A percentile compares a stretch with the other conserved stretches of the same genome.
phyloP scores from a whole-genome alignment of 495 filamentous ascomycete genomes.

The Cercophora sp. region DNA sequence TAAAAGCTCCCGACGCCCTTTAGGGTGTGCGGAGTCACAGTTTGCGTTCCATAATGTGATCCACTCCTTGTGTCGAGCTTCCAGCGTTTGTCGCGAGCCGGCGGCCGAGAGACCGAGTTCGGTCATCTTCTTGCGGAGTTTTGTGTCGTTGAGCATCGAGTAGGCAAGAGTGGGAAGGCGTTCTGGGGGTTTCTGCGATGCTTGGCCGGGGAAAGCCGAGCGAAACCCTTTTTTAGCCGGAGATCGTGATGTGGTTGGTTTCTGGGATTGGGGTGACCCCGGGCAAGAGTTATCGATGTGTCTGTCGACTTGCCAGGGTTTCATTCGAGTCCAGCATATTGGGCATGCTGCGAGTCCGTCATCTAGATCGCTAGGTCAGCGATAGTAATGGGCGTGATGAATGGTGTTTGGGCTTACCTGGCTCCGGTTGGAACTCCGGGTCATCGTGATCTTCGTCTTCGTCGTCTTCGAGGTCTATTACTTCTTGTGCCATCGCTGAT shows the following conservation, averaged over 20 bases:
- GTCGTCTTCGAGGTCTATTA: conserved; percentile 22
- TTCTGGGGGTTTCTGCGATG: conserved; percentile 27
- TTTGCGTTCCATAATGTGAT: conserved; percentile 95
- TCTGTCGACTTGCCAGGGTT: conserved; percentile 61
- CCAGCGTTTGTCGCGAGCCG: conserved; percentile 63
- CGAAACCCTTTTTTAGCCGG: too few relatives aligned
- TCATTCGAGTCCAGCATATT: conserved; percentile 74
- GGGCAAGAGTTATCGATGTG: conserved; percentile 69
- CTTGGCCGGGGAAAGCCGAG: too few relatives aligned
- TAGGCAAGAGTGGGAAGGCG: conserved; percentile 78
- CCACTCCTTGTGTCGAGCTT: conserved; percentile 87
- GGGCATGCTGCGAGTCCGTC: conserved; percentile 81
- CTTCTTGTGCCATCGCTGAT: conserved; percentile 31
- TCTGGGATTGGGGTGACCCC: conserved; percentile 29
- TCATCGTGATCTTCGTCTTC: conserved; percentile 25
- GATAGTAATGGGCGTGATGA: conserved; percentile 11
- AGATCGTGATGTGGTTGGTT: conserved; percentile 8
- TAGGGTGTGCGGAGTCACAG: conserved; percentile 73
- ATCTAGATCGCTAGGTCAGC: conserved; percentile 42
- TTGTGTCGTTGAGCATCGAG: conserved; percentile 69
- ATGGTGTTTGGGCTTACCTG: conserved; percentile 16
- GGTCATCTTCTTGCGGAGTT: conserved; percentile 71
- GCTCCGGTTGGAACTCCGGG: too few relatives aligned
- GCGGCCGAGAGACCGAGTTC: conserved; percentile 76
- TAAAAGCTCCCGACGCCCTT: conserved; percentile 64